A percentile compares a stretch with the other conserved stretches of the same genome.
phyloP scores from a whole-genome alignment of 805 yeast species.

The Candida silvatica region DNA sequence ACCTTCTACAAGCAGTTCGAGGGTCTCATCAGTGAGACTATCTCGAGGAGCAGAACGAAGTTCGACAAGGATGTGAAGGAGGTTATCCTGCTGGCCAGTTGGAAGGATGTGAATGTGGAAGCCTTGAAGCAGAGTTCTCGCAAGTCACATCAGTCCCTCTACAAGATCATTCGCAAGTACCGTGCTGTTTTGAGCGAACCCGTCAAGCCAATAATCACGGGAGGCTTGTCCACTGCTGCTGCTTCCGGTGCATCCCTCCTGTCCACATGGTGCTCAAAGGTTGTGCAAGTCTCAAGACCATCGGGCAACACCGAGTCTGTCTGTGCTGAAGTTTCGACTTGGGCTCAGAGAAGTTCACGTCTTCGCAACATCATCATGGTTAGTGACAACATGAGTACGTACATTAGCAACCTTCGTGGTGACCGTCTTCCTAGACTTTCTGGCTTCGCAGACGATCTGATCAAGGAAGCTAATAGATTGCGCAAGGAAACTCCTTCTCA shows the following conservation, averaged over 20 bases:
- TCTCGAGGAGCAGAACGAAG: constrained; percentile 37
- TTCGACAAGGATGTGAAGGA: constrained; percentile 79
- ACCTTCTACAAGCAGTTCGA: constrained; percentile 61
- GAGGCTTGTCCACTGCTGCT: constrained; percentile 32
- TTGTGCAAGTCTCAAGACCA: background rate
- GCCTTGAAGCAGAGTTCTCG: constrained; percentile 93
- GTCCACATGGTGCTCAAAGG: background rate
- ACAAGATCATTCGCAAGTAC: constrained; percentile 77
- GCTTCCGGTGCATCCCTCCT: background rate
- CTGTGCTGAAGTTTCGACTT: constrained; percentile 31
- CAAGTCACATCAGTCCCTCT: constrained; percentile 75
- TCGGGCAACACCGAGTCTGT: constrained; percentile 3
- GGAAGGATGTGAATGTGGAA: constrained; percentile 94
- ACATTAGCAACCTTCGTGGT: constrained; percentile 25
- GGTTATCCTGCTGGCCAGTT: constrained; percentile 81
- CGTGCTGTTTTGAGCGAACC: constrained; percentile 49
- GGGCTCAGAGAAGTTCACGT: constrained; percentile 50
- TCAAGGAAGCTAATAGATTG: constrained; percentile 51
- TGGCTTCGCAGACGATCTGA: constrained; percentile 45
- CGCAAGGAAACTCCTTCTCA: constrained; percentile 70
- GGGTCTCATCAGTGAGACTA: constrained; percentile 34
- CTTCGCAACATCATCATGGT: constrained; percentile 44
- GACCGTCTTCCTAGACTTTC: constrained; percentile 40
- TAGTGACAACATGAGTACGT: constrained; percentile 45
- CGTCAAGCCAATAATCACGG: constrained; percentile 48